Percentiles rank a stretch among this genome's conserved stretches.
phyloP scores from a whole-genome alignment of 2,329 filamentous ascomycete genomes.

The Paramyrothecium sp. region DNA sequence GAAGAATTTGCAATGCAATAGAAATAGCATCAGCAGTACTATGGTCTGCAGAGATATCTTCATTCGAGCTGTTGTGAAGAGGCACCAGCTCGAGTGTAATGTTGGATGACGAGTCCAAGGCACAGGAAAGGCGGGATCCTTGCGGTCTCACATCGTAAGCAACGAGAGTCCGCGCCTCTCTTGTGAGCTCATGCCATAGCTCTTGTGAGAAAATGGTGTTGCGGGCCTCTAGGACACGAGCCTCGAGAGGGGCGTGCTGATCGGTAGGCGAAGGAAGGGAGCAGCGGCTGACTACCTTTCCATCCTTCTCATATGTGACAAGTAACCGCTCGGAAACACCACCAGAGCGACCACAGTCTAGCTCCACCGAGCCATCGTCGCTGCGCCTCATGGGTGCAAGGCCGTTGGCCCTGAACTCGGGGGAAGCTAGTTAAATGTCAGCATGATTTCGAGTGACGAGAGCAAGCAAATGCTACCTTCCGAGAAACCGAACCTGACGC shows the following conservation, averaged over 20 bases:
- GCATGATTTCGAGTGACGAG: slow-evolving; percentile 6
- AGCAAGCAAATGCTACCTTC: slow-evolving; percentile 51
- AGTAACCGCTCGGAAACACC: slow-evolving; percentile 60
- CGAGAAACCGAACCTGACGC: slow-evolving; percentile 85
- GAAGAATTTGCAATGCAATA: slow-evolving; percentile 70
- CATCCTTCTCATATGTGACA: slow-evolving; percentile 62
- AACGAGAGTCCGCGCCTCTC: slow-evolving; percentile 73
- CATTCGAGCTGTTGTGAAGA: slow-evolving; percentile 38
- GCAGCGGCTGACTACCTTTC: slow-evolving; percentile 57
- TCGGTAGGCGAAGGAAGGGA: slow-evolving; percentile 49
- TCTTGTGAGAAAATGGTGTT: slow-evolving; percentile 83
- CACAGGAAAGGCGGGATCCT: slow-evolving; percentile 55
- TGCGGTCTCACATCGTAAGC: slow-evolving; percentile 68
- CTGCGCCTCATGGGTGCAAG: slow-evolving; percentile 75
- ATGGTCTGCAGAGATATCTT: slow-evolving; percentile 38
- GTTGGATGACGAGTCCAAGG: slow-evolving; percentile 46
- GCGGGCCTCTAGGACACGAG: slow-evolving; percentile 70
- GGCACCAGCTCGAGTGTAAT: slow-evolving; percentile 68
- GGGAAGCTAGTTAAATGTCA: slow-evolving; percentile 41
- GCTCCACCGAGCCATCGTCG: slow-evolving; percentile 69
- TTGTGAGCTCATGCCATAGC: slow-evolving; percentile 83
- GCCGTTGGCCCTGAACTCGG: slow-evolving; percentile 66
- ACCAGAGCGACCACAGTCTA: slow-evolving; percentile 62
- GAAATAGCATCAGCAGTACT: slow-evolving; percentile 63
- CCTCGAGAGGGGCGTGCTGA: slow-evolving; percentile 56